Evolutionary conservation across 352 stramenopile species (phyloP), one percentile per base, ranked within the genome.

Genomic region (Phytopythium mirpurense): DNA sequence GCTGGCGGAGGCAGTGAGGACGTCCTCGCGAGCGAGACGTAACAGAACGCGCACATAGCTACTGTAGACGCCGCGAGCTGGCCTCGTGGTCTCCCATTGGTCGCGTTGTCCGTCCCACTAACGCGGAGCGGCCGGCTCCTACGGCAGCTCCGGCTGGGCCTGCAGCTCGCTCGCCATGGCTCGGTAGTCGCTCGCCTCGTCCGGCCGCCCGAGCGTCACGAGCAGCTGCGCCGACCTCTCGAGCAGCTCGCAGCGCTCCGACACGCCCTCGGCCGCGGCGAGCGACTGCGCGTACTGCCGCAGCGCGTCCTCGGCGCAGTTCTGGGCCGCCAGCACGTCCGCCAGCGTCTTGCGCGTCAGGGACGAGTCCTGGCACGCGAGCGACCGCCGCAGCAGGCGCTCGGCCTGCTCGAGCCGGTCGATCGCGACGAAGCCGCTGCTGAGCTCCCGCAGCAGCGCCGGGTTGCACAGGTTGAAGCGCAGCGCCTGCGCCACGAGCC

Each of bases 341-440:
- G 78, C 83, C 23, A 93, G 56, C 7, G 67, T 90, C 65, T 92
- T 91, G 5, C 83, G 61, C 11, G 83, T 88, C 11, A 92, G 60
- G 10, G 75, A 86, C 38, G 81, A 92, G 54, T 93, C 83, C 27
- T 86, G 74, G 16, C 69, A 76, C 18, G 68, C 67, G 16, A 93
- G 64, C 31, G 81, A 83, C 4, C 81, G 74, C 18, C 77, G 74
- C 32, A 93, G 61, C 26, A 93, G 55, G 29, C 59, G 67, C 54
- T 93, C 83, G 7, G 83, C 83, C 21, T 79, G 70, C 62, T 90
- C 81, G 2, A 93, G 72, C 1, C 77, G 72, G 57, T 93, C 83
- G 43, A 88, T 74, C 26, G 83, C 77, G 8, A 93, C 72, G 27
- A 88, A 92, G 27, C 65, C 77, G 60, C 75, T 92, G 64, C 83